Evolutionary conservation across 257 asterid species (phyloP).

Genomic region (Echium plantagineum): DNA sequence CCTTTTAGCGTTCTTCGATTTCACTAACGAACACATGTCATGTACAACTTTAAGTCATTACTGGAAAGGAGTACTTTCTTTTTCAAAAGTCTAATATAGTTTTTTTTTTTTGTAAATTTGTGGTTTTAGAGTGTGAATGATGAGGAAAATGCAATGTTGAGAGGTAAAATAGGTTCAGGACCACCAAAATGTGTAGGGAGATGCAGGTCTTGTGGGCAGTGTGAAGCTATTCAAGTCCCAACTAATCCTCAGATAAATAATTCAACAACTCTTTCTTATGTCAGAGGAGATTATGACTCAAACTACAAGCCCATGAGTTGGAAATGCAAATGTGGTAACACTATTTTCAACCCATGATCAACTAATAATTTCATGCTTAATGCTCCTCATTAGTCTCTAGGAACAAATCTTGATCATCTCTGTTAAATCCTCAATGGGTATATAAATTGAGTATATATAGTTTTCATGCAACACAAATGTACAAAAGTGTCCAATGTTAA

Average conservation of each 20-base stretch:
- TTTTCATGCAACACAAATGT: not conserved
- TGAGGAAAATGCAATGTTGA: constrained; percentile 19
- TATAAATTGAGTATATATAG: no score
- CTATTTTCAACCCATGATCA: constrained; percentile 55
- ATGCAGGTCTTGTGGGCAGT: constrained; percentile 49
- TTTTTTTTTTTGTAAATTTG: not conserved
- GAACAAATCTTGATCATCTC: not conserved
- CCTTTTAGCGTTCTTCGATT: no score
- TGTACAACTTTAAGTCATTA: not conserved
- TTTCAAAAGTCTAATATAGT: not conserved
- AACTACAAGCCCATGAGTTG: constrained; percentile 96
- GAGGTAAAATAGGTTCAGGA: constrained; percentile 58
- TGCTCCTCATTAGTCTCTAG: no score
- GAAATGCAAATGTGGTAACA: constrained; percentile 88
- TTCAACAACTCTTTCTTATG: constrained; percentile 13
- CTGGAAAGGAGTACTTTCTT: not conserved
- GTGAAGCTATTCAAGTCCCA: constrained; percentile 86
- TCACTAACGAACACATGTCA: no score
- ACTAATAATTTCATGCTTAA: not conserved
- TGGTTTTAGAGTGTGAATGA: constrained; percentile 10
- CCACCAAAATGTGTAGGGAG: constrained; percentile 75
- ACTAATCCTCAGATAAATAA: constrained; percentile 38
- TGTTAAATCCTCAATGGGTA: not conserved
- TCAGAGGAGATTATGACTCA: constrained; percentile 22
- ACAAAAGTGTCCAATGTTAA: not conserved